A percentile compares a stretch with the other conserved stretches of the same genome.
Evolutionary conservation across 768 basidiomycete species (phyloP).

Genomic region (Tephrocybe sp.): DNA sequence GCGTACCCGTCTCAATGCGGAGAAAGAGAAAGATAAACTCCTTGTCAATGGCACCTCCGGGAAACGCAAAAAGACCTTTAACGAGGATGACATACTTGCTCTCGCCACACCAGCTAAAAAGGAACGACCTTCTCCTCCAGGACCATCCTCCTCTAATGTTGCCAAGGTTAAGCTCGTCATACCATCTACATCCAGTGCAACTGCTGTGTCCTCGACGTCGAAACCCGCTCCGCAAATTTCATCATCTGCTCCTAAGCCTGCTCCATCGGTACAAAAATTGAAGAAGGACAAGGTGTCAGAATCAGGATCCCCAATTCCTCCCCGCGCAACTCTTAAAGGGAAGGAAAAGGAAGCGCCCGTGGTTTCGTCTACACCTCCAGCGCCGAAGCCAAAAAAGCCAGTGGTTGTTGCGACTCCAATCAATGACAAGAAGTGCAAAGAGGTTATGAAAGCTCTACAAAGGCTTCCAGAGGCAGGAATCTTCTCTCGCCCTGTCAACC

Average conservation of each 20-base stretch:
- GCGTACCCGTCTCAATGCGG: conserved; percentile 41
- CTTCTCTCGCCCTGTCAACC: conserved; percentile 83
- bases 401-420: conserved; percentile 44
- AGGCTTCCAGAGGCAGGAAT: conserved; percentile 67
- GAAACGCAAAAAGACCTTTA: conserved; percentile 54
- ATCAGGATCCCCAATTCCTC: conserved; percentile 25
- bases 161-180: conserved; percentile 20
- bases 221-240: neutral
- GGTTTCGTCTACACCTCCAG: conserved; percentile 27
- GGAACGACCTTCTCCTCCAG: conserved; percentile 42
- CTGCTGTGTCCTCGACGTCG: neutral
- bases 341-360: conserved; percentile 63
- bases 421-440: conserved; percentile 82
- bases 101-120: conserved; percentile 64
- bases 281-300: conserved; percentile 44
- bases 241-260: conserved; percentile 15
- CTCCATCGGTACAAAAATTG: conserved; percentile 18
- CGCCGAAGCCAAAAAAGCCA: conserved; percentile 38
- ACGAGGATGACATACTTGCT: conserved; percentile 63
- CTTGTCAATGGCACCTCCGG: conserved; percentile 37
- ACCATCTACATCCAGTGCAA: conserved; percentile 19
- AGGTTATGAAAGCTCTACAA: conserved; percentile 56
- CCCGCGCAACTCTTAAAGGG: conserved; percentile 56
- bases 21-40: conserved; percentile 34
- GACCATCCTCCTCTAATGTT: conserved; percentile 25